Evolutionary conservation across 352 stramenopile genomes (phyloP).

Genomic region (Albugo candida): DNA sequence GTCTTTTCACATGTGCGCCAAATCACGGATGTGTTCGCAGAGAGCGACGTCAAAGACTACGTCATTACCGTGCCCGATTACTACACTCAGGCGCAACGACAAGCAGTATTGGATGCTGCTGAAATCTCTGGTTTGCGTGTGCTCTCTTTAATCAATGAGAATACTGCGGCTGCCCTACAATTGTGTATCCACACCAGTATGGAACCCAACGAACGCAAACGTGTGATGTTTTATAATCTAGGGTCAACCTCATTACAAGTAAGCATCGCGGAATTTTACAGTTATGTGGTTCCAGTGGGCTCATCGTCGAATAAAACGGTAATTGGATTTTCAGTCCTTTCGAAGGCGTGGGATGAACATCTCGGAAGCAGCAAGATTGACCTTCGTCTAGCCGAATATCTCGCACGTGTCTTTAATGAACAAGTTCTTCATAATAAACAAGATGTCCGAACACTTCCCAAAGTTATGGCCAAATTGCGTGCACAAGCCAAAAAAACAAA

Average conservation of each 20-base stretch:
- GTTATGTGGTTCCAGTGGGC: conserved; percentile 60
- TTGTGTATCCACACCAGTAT: conserved; percentile 89
- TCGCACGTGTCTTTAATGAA: conserved; percentile 87
- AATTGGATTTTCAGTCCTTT: conserved; percentile 80
- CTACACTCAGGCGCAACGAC: conserved; percentile 89
- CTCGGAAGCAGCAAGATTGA: conserved; percentile 88
- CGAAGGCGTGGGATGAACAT: conserved; percentile 86
- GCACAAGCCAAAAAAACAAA: conserved; percentile 93
- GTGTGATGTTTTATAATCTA: conserved; percentile 97
- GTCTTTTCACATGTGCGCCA: conserved; percentile 83
- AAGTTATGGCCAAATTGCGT: conserved; percentile 90
- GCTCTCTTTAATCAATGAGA: conserved; percentile 94
- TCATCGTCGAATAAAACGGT: conserved; percentile 88
- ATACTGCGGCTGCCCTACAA: conserved; percentile 92
- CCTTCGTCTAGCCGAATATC: conserved; percentile 81
- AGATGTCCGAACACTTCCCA: conserved; percentile 78
- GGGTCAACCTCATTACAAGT: conserved; percentile 84
- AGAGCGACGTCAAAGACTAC: conserved; percentile 76
- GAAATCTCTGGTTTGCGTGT: conserved; percentile 90
- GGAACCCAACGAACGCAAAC: conserved; percentile 32
- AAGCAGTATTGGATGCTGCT: conserved; percentile 87
- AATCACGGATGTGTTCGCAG: conserved; percentile 52
- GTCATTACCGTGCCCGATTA: conserved; percentile 93
- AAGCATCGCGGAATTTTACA: conserved; percentile 73
- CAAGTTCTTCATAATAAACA: conserved; percentile 42